phyloP scores from a whole-genome alignment of 2,329 filamentous ascomycete genomes.

The Beauveria scarabaeidicola region DNA sequence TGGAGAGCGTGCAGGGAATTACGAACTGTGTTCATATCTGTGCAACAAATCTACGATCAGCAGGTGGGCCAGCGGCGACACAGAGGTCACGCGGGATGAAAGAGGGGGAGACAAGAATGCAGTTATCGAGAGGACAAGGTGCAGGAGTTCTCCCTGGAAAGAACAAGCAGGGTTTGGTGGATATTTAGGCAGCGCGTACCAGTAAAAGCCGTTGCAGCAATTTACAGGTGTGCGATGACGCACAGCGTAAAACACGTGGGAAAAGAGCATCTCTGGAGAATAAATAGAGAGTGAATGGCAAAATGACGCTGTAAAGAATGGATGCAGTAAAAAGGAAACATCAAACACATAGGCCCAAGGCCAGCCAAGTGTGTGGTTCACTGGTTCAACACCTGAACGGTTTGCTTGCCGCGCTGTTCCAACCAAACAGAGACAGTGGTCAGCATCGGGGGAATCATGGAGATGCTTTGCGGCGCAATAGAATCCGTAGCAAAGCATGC shows the following conservation, averaged over 20 bases:
- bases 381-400: not conserved
- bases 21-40: not conserved
- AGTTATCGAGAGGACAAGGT: not conserved
- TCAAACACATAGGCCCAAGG: not conserved
- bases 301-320: not conserved
- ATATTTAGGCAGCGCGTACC: not conserved
- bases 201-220: not conserved
- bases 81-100: not conserved
- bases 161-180: not conserved
- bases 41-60: not conserved
- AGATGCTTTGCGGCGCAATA: not conserved
- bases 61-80: not conserved
- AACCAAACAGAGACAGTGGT: not conserved
- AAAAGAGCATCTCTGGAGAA: not conserved
- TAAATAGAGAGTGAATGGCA: not conserved
- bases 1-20: not conserved
- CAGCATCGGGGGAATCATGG: no score
- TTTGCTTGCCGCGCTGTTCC: not conserved
- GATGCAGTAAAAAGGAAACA: conserved; percentile 1
- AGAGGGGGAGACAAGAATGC: not conserved
- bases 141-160: not conserved
- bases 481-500: not conserved
- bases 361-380: not conserved
- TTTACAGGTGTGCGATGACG: not conserved
- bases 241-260: conserved; percentile 3